A percentile compares a stretch with the other conserved stretches of the same genome.
Conservation (phyloP, 306 rosid species). For the Begonia masoniana region DNA sequence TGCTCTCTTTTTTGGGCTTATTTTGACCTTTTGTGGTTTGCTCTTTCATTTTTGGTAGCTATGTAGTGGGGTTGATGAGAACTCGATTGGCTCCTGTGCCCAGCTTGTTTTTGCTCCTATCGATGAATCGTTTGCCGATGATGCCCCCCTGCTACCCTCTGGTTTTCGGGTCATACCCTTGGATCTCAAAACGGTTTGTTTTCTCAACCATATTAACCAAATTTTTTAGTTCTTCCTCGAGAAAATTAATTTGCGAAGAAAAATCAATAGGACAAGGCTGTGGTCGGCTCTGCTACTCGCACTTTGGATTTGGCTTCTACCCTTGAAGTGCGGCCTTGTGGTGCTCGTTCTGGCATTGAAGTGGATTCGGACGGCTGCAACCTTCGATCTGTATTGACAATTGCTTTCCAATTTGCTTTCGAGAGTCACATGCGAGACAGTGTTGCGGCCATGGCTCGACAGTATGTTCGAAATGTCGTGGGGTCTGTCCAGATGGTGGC, state of each 20-base stretch:
- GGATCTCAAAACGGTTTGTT: slow-evolving; percentile 69
- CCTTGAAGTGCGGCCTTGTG: slow-evolving; percentile 67
- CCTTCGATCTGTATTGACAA: slow-evolving; percentile 81
- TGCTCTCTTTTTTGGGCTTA: no score
- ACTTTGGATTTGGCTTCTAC: slow-evolving; percentile 92
- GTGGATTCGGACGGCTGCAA: slow-evolving; percentile 43
- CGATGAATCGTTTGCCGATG: slow-evolving; percentile 95
- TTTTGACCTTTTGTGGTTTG: not conserved
- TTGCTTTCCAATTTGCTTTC: slow-evolving; percentile 85
- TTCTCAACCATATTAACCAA: not conserved
- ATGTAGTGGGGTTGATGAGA: slow-evolving; percentile 90
- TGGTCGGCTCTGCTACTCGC: slow-evolving; percentile 21
- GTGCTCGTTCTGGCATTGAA: slow-evolving; percentile 41
- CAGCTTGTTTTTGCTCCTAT: slow-evolving; percentile 97
- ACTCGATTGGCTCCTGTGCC: slow-evolving; percentile 80
- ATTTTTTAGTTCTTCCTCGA: no score
- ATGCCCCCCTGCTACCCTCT: slow-evolving; percentile 78
- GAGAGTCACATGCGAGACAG: slow-evolving; percentile 78
- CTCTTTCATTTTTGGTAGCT: slow-evolving; percentile 30
- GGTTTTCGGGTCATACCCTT: slow-evolving; percentile 91
- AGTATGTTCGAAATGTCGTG: slow-evolving; percentile 83
- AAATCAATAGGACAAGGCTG: no score
- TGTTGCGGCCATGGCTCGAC: slow-evolving; percentile 99
- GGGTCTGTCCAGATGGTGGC: slow-evolving; percentile 96
- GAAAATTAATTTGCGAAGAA: no score